These are phyloP conservation scores for Vaccinium corymbosum DNA, from an alignment of 148 eudicot species.

Conservation along the genomic window DNA sequence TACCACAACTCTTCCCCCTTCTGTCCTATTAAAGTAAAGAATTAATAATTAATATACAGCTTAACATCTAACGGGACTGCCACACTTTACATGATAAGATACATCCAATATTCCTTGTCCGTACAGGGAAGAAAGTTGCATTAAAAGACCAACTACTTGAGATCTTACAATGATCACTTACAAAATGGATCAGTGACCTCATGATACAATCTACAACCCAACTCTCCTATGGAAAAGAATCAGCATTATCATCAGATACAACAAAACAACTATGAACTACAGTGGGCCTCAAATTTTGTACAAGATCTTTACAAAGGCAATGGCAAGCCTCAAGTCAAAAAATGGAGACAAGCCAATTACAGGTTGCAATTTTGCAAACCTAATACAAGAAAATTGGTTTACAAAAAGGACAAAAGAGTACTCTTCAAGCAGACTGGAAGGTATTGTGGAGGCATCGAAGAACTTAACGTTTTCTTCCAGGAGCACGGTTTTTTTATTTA, in stretches of 20 bases:
- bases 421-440: conserved; percentile 4
- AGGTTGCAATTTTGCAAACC: background rate
- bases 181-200: conserved; percentile 8
- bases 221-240: background rate
- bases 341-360: conserved; percentile 9
- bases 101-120: conserved; percentile 1
- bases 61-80: background rate
- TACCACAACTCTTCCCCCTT: conserved; percentile 7
- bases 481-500: conserved; percentile 1
- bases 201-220: conserved; percentile 5
- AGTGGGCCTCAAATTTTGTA: conserved; percentile 14
- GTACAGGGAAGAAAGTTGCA: background rate
- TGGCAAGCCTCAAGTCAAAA: background rate
- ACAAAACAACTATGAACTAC: background rate
- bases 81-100: conserved; percentile 7
- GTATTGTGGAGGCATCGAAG: conserved; percentile 14
- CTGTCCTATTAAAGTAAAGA: conserved; percentile 2
- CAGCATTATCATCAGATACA: conserved; percentile 9
- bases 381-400: conserved; percentile 14
- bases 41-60: background rate
- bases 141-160: background rate
- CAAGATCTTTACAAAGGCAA: conserved; percentile 12
- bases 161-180: conserved; percentile 12
- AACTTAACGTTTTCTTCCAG: conserved; percentile 15
- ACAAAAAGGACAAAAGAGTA: background rate